Evolutionary conservation across 306 rosid species (phyloP), one percentile per base, ranked within the genome.

Genomic region (Cicer judaicum): DNA sequence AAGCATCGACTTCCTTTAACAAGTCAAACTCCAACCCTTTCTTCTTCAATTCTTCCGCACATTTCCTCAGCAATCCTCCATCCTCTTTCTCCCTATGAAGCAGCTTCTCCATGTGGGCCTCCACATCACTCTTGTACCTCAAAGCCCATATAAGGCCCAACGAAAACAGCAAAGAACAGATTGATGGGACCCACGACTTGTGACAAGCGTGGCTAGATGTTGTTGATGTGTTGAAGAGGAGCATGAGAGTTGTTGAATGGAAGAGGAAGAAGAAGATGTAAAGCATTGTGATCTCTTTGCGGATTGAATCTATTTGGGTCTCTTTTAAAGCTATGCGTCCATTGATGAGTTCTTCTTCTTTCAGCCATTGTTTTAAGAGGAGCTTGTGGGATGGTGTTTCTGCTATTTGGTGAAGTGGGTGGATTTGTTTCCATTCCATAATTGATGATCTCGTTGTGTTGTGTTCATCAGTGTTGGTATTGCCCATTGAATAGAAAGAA

Each of bases 381-480:
- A 95, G 99, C 83, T 81, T 90, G 91, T 95, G 99, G 80, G 96
- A 90, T 4, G 99, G 98, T 0, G 95, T 90, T 29, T 88, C 87
- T 0, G 99, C 97, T 15, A 95, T 92, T 83, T 95, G 99, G 81
- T 90, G 98, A 62, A 95, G 97, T 42, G 98, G 93, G 89, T 95
- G 98, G 2, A 78, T 56, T 0, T 86, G 74, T 43, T 92, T 95
- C 53, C 95, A 73, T 57, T 92, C 96, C 97, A 95, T 86, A 77
- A 90, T 85, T 14, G 93, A 78, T 52, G 84, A 36, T 63, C 64
- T 76, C 10, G 83, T 61, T 56, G 79, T 34, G 86, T 53, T 84
- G 8, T 78, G 84, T 16, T 81, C 82, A 6, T 82, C 88, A 0
- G 78, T 86, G 16, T 84, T 88, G 24, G 64, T 10, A 5, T 80